Conservation (phyloP, 75 land plant genomes). For the Picea glauca region DNA sequence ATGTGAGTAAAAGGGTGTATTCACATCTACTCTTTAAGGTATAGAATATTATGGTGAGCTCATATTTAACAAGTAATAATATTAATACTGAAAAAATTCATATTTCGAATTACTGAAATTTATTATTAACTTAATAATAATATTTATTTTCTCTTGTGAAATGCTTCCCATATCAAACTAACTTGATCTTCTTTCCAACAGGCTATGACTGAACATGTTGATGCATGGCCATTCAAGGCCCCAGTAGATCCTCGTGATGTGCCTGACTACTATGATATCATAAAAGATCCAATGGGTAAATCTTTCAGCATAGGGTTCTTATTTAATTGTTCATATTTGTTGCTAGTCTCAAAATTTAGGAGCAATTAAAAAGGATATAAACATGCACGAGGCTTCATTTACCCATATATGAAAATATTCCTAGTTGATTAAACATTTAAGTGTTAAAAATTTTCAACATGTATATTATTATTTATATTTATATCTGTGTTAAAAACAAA, state of each 20-base stretch:
- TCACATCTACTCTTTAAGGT: background rate
- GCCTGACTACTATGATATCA: constrained; percentile 97
- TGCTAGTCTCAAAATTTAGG: background rate
- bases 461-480: no score
- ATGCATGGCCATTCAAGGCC: constrained; percentile 98
- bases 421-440: background rate
- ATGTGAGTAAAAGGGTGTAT: background rate
- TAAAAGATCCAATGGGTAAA: constrained; percentile 98
- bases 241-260: constrained; percentile 96
- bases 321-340: no score
- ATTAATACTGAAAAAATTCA: background rate
- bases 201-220: constrained; percentile 82
- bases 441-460: no score
- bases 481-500: no score
- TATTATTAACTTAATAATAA: background rate
- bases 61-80: no score
- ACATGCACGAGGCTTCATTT: background rate
- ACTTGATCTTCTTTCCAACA: constrained; percentile 19
- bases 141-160: background rate
- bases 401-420: background rate
- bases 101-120: background rate
- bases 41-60: background rate
- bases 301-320: no score
- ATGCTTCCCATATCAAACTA: background rate
- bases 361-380: background rate